Conservation (phyloP, 108 stramenopile species). For the Nitzschia sp. region DNA sequence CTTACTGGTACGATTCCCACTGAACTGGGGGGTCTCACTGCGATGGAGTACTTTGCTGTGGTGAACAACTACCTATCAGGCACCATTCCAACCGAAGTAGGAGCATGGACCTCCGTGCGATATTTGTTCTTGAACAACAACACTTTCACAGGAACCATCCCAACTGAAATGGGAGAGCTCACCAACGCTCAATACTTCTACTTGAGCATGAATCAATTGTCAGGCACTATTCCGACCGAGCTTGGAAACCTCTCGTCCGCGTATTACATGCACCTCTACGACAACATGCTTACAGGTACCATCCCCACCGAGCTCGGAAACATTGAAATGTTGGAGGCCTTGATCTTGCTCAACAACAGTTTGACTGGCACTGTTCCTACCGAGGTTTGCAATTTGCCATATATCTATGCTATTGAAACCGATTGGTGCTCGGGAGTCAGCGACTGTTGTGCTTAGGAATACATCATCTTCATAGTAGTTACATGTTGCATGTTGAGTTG, state of each 20-base stretch:
- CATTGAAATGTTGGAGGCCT: neutral
- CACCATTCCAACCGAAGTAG: neutral
- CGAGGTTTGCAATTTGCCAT: neutral
- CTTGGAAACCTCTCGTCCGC: conserved; percentile 9
- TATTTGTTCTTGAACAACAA: conserved; percentile 42
- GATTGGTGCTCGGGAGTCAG: no score
- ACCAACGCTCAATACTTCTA: conserved; percentile 39
- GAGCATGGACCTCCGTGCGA: neutral
- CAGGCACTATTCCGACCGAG: conserved; percentile 46
- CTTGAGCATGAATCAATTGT: conserved; percentile 49
- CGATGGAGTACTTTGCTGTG: neutral
- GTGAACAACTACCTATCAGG: neutral
- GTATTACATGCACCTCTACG: neutral
- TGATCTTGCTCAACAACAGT: neutral
- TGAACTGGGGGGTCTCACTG: conserved; percentile 26
- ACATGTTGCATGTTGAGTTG: no score
- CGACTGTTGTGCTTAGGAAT: no score
- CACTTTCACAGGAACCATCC: conserved; percentile 44
- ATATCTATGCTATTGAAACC: neutral
- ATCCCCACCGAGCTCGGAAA: neutral
- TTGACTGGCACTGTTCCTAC: neutral
- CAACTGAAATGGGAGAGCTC: conserved; percentile 44
- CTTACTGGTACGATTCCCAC: conserved; percentile 37
- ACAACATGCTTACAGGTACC: conserved; percentile 3
- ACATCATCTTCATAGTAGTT: no score